Conservation (phyloP, 352 stramenopile genomes). For the Phytophthora palmivora region DNA sequence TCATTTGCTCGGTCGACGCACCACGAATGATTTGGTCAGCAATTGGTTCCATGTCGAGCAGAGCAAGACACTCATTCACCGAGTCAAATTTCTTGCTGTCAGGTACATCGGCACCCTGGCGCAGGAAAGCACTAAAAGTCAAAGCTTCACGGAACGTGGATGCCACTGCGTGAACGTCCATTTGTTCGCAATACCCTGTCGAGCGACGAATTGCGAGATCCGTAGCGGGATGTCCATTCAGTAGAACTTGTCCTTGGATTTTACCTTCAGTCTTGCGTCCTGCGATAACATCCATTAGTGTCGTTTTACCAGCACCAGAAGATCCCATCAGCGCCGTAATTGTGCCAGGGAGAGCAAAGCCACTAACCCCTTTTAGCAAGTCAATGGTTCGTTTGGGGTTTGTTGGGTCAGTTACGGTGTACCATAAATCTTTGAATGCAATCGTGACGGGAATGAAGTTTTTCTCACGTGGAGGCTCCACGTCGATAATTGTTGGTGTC, state of each 20-base stretch:
- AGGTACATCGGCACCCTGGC: too few species aligned
- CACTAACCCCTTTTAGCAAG: constrained; percentile 59
- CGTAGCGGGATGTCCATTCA: too few species aligned
- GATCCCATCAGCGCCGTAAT: constrained; percentile 38
- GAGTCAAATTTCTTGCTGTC: too few species aligned
- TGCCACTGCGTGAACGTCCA: too few species aligned
- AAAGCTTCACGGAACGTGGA: too few species aligned
- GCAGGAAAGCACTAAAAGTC: too few species aligned
- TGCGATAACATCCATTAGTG: constrained; percentile 21
- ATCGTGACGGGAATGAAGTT: constrained; percentile 50
- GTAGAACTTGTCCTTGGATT: too few species aligned
- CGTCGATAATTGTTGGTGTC: constrained; percentile 3
- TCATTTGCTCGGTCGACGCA: constrained; percentile 59
- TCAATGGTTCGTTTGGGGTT: constrained; percentile 43
- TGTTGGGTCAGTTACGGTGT: too few species aligned
- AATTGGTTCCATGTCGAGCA: constrained; percentile 47
- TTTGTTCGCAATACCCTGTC: too few species aligned
- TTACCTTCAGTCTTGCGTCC: too few species aligned
- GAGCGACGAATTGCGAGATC: too few species aligned
- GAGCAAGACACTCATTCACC: too few species aligned
- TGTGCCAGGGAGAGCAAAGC: constrained; percentile 23
- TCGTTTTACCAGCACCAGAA: constrained; percentile 29
- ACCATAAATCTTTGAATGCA: constrained; percentile 56
- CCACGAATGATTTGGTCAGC: constrained; percentile 54
- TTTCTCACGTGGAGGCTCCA: constrained; percentile 11